Evolutionary conservation across 2,329 filamentous ascomycete genomes (phyloP).

Genomic region (Cryphonectria nitschkei): DNA sequence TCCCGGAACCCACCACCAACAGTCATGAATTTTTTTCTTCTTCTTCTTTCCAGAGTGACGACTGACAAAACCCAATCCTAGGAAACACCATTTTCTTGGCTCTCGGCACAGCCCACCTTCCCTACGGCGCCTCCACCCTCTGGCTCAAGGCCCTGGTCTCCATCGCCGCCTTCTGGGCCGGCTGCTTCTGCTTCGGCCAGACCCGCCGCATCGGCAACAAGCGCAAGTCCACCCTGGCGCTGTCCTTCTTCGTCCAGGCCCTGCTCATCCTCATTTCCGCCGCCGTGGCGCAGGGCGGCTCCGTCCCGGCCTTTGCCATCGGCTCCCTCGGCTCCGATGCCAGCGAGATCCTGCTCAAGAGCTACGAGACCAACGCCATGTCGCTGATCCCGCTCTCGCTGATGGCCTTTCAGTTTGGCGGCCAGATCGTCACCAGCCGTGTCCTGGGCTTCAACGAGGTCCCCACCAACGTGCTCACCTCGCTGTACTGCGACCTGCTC

Average conservation of each 20-base stretch:
- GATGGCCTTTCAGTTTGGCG: conserved; percentile 59
- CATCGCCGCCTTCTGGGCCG: conserved; percentile 56
- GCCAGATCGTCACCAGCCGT: conserved; percentile 57
- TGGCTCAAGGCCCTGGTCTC: conserved; percentile 44
- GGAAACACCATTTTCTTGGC: conserved; percentile 68
- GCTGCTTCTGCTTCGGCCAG: conserved; percentile 52
- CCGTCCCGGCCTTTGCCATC: conserved; percentile 48
- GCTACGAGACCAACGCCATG: conserved; percentile 42
- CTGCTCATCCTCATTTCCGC: conserved; percentile 56
- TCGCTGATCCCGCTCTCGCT: conserved; percentile 44
- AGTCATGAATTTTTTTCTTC: background rate
- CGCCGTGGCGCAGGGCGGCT: conserved; percentile 50
- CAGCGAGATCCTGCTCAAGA: conserved; percentile 36
- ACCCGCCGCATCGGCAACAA: conserved; percentile 32
- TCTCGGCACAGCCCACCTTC: conserved; percentile 59
- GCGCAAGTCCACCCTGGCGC: conserved; percentile 41
- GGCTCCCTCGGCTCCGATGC: conserved; percentile 41
- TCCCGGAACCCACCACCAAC: background rate
- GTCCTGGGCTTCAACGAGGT: conserved; percentile 57
- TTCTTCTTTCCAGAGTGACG: too few relatives aligned
- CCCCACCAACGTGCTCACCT: conserved; percentile 60
- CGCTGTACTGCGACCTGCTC: conserved; percentile 56
- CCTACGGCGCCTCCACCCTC: conserved; percentile 51
- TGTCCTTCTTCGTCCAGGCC: conserved; percentile 57
- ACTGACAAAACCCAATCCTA: conserved; percentile 17